Evolutionary conservation across 2,329 filamentous ascomycete genomes (phyloP).

Genomic region (Diplodia seriata): DNA sequence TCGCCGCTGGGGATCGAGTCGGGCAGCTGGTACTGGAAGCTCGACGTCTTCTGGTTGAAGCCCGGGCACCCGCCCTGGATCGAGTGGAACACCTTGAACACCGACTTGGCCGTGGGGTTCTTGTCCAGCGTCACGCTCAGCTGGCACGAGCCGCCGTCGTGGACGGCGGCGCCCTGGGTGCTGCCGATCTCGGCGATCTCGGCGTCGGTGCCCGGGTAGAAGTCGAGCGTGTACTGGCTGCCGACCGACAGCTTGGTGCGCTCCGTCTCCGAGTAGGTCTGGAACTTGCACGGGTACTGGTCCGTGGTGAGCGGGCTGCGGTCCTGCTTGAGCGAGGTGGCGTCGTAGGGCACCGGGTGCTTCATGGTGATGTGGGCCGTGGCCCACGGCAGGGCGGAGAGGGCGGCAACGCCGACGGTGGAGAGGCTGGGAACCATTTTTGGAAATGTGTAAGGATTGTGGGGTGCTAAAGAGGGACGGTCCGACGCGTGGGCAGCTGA

Average conservation of each 20-base stretch:
- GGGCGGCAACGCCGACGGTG: not conserved
- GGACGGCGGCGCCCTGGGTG: constrained; percentile 70
- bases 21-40: constrained; percentile 76
- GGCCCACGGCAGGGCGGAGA: constrained; percentile 17
- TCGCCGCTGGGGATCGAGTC: constrained; percentile 74
- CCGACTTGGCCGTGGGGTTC: constrained; percentile 60
- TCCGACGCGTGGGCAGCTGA: not conserved
- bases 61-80: constrained; percentile 87
- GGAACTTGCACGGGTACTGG: constrained; percentile 28
- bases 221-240: constrained; percentile 65
- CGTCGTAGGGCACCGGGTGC: constrained; percentile 21
- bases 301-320: constrained; percentile 13
- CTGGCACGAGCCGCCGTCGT: constrained; percentile 93
- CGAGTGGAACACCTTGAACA: constrained; percentile 89
- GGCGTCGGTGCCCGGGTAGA: constrained; percentile 51
- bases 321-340: constrained; percentile 16
- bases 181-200: constrained; percentile 21
- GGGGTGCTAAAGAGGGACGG: not conserved
- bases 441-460: not conserved
- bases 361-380: constrained; percentile 24
- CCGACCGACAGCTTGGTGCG: constrained; percentile 57
- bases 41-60: constrained; percentile 61
- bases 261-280: constrained; percentile 12
- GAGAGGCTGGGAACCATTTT: constrained; percentile 10
- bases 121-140: constrained; percentile 74